Conservation (phyloP, 768 basidiomycete species). For the Dacryopinax primogenitus region DNA sequence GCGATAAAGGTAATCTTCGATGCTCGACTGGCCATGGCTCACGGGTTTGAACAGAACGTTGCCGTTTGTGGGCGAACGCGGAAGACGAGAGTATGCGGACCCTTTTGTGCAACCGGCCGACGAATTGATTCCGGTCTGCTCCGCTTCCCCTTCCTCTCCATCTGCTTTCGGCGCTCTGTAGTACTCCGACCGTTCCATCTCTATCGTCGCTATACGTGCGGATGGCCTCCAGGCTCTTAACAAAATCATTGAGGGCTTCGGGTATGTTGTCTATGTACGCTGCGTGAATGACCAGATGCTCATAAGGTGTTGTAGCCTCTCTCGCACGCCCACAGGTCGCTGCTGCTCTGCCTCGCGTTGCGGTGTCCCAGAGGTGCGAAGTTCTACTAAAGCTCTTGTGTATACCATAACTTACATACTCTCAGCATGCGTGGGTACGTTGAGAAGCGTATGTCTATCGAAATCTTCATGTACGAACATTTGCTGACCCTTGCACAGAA, state of each 20-base stretch:
- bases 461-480: not conserved
- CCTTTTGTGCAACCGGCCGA: not conserved
- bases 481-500: constrained; percentile 28
- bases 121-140: not conserved
- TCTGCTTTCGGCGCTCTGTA: not conserved
- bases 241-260: constrained; percentile 7
- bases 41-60: not conserved
- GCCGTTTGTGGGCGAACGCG: not conserved
- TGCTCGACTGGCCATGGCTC: constrained; percentile 24
- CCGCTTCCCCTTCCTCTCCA: not conserved
- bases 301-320: constrained; percentile 10
- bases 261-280: not conserved
- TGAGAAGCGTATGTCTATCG: constrained; percentile 13
- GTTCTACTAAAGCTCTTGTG: not conserved
- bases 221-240: constrained; percentile 9
- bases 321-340: constrained; percentile 14
- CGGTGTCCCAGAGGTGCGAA: constrained; percentile 14
- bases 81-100: not conserved
- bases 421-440: constrained; percentile 12
- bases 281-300: constrained; percentile 2
- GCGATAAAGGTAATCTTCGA: constrained; percentile 65
- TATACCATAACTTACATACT: not conserved
- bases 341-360: constrained; percentile 15
- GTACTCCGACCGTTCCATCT: not conserved
- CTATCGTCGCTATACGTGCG: not conserved